A percentile compares a stretch with the other conserved stretches of the same genome.
Evolutionary conservation across 2,329 filamentous ascomycete genomes (phyloP).

Genomic region (Penicillium sp.): DNA sequence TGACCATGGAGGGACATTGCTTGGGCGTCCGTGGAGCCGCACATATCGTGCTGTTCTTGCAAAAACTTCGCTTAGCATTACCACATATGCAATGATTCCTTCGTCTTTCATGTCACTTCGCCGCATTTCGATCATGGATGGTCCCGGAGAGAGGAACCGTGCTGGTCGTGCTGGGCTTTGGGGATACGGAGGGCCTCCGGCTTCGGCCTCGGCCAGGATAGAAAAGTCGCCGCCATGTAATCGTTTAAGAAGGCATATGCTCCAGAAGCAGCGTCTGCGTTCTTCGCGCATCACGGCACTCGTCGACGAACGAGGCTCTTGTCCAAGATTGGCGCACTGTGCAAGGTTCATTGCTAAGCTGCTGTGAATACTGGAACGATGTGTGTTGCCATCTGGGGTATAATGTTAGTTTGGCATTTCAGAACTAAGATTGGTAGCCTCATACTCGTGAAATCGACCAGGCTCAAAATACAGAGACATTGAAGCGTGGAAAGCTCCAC

Average conservation of each 20-base stretch:
- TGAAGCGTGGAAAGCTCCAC: conserved; percentile 47
- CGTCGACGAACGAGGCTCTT: conserved; percentile 30
- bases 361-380: conserved; percentile 46
- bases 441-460: conserved; percentile 46
- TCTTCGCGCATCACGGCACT: conserved; percentile 30
- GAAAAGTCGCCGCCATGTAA: conserved; percentile 47
- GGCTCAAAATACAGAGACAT: conserved; percentile 42
- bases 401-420: background rate
- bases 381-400: conserved; percentile 46
- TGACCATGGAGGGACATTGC: conserved; percentile 49
- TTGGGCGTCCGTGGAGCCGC: conserved; percentile 46
- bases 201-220: conserved; percentile 39
- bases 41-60: conserved; percentile 51
- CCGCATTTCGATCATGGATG: conserved; percentile 19
- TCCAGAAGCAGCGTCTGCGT: conserved; percentile 44
- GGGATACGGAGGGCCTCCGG: conserved; percentile 40
- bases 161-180: conserved; percentile 36
- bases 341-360: conserved; percentile 49
- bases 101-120: conserved; percentile 35
- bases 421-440: background rate
- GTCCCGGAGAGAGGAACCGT: conserved; percentile 23
- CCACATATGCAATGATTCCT: conserved; percentile 50
- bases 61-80: conserved; percentile 51
- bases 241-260: conserved; percentile 45
- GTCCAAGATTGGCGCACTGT: conserved; percentile 46